Percentiles rank a stretch among this genome's conserved stretches.
These are phyloP conservation scores for Penicillium sp. DNA, from an alignment of 2,329 filamentous ascomycete genomes.

Conservation along the genomic window DNA sequence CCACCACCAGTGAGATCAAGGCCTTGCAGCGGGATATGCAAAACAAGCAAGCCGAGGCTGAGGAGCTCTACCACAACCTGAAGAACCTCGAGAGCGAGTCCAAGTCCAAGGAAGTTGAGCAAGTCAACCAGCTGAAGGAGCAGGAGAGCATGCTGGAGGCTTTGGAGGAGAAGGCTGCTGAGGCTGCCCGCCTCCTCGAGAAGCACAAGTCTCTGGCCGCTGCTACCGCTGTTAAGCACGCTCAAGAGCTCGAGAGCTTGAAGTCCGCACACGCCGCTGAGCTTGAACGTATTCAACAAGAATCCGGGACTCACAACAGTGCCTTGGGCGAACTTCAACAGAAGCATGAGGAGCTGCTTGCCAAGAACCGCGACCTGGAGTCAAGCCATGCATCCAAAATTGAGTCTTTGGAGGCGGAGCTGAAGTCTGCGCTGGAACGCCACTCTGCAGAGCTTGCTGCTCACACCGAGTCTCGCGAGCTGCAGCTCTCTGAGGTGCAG, in stretches of 20 bases:
- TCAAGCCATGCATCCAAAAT: conserved; percentile 35
- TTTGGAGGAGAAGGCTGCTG: conserved; percentile 37
- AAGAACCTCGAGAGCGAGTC: conserved; percentile 39
- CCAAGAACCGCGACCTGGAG: conserved; percentile 33
- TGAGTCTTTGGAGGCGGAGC: conserved; percentile 29
- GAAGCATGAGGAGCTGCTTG: conserved; percentile 37
- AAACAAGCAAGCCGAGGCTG: conserved; percentile 40
- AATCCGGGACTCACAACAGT: conserved; percentile 35
- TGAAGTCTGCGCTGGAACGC: conserved; percentile 30
- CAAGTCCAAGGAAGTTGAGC: conserved; percentile 40
- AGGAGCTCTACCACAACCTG: conserved; percentile 41
- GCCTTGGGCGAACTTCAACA: conserved; percentile 36
- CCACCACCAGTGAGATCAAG: conserved; percentile 37
- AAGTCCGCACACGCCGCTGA: conserved; percentile 40
- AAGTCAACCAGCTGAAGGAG: conserved; percentile 37
- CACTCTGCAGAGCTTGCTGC: conserved; percentile 33
- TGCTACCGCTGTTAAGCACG: conserved; percentile 36
- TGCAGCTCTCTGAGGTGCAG: conserved; percentile 38
- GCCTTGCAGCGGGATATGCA: conserved; percentile 38
- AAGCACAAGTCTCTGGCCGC: conserved; percentile 36
- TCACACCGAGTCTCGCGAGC: conserved; percentile 31
- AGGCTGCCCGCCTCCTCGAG: conserved; percentile 38
- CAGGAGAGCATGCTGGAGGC: conserved; percentile 37
- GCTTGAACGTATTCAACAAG: conserved; percentile 34
- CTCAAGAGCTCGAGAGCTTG: conserved; percentile 35